Evolutionary conservation across 169 alveolate genomes (phyloP), one percentile per base, ranked within the genome.

Genomic region (Plasmodium blacklocki): DNA sequence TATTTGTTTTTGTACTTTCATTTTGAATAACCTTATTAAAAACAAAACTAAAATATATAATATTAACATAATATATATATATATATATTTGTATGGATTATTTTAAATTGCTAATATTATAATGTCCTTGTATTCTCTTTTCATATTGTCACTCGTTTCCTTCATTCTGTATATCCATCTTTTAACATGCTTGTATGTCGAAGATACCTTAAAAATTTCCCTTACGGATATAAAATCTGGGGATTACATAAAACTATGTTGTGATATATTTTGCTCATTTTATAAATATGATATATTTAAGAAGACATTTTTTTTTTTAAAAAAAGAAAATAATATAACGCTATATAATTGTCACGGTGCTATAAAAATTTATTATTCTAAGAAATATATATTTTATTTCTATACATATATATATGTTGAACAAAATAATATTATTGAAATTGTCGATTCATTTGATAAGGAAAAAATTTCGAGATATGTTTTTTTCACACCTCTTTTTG

Each of bases 401-500:
- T 8, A 59, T 21, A 29, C 62, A 50, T 75, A 45, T 75, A 26
- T 75, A 5, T 21, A 14, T 54, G 15, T 21, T 3, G 29, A 62
- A 19, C 45, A 62, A 45, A 52, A 75, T 62, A 19, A 47, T 21
- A 47, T 75, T 26, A 47, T 29, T 12, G 88, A 75, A 75, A 39
- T 75, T 75, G 56, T 47, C 29, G 88, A 75, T 63, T 63, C 88
- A 18, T 75, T 75, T 47, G 88, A 75, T 47, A 19, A 63, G 14
- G 75, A 45, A 62, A 75, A 75, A 64, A 50, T 26, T 2, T 32
- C 45, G 21, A 63, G 64, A 19, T 62, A 62, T 23, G 45, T 32
- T 64, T 62, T 75, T 50, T 75, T 73, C 75, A 67, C 62, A 32
- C 88, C 88, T 15, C 62, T 49, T 62, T 75, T 75, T 75, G 88